Base-by-base conservation (phyloP, 148 eudicot genomes). In the Rhododendron simsii region DNA sequence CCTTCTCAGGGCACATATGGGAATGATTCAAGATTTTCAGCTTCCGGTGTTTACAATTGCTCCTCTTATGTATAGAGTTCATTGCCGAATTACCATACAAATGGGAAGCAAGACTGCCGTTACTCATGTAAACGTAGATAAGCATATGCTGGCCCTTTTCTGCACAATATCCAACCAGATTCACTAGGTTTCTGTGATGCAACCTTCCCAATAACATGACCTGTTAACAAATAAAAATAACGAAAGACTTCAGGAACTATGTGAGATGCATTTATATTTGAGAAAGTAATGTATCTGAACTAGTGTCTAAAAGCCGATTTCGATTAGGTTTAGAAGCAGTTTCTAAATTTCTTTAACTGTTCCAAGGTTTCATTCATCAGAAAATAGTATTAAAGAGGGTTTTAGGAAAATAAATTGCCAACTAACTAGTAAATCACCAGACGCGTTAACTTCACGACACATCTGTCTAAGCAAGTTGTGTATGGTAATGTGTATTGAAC, bases 181-280 rank as follows among this genome's bases (percentile, higher is more conserved):
- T 97, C 92, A 94, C 93, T 78, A 97, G 98, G 90, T 95, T 97
- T 82, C 98, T 90, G 91, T 97, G 98, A 92, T 97, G 99, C 86
- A 97, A 87, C 88, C 99, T 93, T 87, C 98, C 99, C 67, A 97
- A 85, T 75, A 97, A 93, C 91, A 89, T 91, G 88, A 97, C 98
- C 99, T 97, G 93, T 61, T 55, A 10, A 53, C 6, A 28, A 33
- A 73, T 23, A 89, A 90, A 59, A 86, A 41, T 80, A 16, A 21
- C 20, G 33, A 45, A 39, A 81, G 11, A 26, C 7, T 6, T 26
- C 18, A 5, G 26, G 73, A 50, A 83, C 28, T 65, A 26, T 35
- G 8, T 83, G 8, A 83, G 63, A 30, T 23, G 57, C 20, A 76
- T 26, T 65, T 2, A 65, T 45, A 67, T 16, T 45, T 41, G 41